A percentile compares a stretch with the other conserved stretches of the same genome.
Conservation (phyloP, 2,329 filamentous ascomycete genomes). For the Arthrobotrys sphaeroides region DNA sequence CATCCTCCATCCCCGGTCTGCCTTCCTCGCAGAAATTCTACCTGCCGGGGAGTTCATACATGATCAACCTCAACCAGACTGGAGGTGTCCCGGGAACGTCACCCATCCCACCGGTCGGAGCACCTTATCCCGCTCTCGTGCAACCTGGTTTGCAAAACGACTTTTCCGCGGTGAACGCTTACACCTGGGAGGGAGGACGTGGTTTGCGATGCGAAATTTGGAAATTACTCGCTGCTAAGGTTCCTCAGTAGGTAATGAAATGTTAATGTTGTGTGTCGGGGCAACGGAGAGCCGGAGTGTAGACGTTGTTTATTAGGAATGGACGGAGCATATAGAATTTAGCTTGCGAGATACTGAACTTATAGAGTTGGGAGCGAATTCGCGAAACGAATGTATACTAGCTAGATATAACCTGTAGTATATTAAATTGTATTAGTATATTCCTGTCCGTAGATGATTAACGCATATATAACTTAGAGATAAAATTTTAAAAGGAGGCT, state of each 20-base stretch:
- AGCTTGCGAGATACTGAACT: too few relatives aligned
- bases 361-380: too few relatives aligned
- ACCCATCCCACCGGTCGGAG: constrained; percentile 39
- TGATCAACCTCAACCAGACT: constrained; percentile 14
- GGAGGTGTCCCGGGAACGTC: constrained; percentile 2
- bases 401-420: too few relatives aligned
- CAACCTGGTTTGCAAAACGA: constrained; percentile 61
- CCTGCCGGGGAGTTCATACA: constrained; percentile 3
- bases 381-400: too few relatives aligned
- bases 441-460: too few relatives aligned
- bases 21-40: constrained; percentile 60
- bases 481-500: too few relatives aligned
- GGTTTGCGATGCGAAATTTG: constrained; percentile 65
- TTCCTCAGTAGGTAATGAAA: constrained; percentile 22
- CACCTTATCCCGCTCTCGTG: constrained; percentile 57
- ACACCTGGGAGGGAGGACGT: constrained; percentile 65
- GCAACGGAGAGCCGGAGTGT: too few relatives aligned
- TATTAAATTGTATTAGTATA: too few relatives aligned
- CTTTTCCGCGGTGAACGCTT: constrained; percentile 63
- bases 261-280: too few relatives aligned
- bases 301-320: too few relatives aligned
- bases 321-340: too few relatives aligned
- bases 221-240: constrained; percentile 54
- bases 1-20: constrained; percentile 61
- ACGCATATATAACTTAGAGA: too few relatives aligned